phyloP scores from a whole-genome alignment of 352 stramenopile species.

The Pythium brassicae region DNA sequence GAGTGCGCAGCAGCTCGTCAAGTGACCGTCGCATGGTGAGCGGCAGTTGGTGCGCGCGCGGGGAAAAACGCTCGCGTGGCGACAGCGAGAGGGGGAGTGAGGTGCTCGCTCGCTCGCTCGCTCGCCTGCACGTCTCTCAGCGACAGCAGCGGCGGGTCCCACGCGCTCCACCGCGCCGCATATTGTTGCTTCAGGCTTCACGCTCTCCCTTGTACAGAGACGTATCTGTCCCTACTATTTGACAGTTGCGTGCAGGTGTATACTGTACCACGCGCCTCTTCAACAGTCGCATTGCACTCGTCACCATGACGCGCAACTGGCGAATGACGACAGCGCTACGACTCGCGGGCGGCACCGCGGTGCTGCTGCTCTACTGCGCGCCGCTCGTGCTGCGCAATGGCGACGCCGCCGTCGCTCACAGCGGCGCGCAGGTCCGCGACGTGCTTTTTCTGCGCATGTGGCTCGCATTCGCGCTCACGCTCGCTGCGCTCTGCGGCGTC shows the following conservation, averaged over 20 bases:
- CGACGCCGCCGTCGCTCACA: background rate
- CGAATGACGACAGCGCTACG: background rate
- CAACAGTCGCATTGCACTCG: background rate
- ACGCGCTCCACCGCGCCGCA: background rate
- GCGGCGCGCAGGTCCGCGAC: constrained; percentile 3
- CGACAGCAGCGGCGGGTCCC: background rate
- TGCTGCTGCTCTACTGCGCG: constrained; percentile 11
- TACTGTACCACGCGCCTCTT: background rate
- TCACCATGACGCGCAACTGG: background rate
- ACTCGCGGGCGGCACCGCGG: background rate
- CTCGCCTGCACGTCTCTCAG: background rate
- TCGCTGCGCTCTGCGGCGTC: constrained; percentile 8
- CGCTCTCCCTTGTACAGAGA: too few species aligned
- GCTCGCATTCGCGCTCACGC: constrained; percentile 15
- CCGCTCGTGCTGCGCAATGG: constrained; percentile 6
- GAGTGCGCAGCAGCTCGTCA: too few species aligned
- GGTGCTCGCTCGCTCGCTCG: background rate
- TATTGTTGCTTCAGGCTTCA: background rate
- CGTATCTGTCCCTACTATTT: background rate
- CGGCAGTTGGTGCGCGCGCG: background rate
- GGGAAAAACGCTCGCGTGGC: background rate
- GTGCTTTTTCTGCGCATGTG: constrained; percentile 15
- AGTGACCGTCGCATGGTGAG: background rate
- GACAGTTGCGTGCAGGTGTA: background rate
- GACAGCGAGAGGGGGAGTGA: background rate